Percentiles rank a stretch among this genome's conserved stretches.
Conservation (phyloP, 176 grass and related monocot species). For the Zea luxurians region DNA sequence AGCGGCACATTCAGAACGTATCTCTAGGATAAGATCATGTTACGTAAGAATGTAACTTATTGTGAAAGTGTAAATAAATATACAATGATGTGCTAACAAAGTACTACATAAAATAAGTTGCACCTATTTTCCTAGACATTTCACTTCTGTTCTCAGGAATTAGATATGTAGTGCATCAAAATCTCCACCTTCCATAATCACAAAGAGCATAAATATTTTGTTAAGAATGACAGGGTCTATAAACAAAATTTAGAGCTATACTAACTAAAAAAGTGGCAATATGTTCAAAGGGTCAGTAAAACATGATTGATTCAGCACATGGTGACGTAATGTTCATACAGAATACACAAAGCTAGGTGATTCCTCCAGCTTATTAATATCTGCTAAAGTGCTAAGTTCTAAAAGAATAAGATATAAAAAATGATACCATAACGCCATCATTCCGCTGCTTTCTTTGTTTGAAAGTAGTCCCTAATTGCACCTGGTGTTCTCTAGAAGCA, state of each 20-base stretch:
- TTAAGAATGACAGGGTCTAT: no score
- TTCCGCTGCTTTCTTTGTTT: conserved; percentile 94
- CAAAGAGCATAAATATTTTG: neutral
- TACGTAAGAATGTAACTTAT: conserved; percentile 11
- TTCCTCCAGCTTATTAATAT: neutral
- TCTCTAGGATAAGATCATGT: conserved; percentile 19
- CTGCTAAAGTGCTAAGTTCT: neutral
- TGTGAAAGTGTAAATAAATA: neutral
- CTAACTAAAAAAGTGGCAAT: no score
- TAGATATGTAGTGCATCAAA: neutral
- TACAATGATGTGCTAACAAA: conserved; percentile 2
- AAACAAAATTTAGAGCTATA: no score
- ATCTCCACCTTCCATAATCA: conserved; percentile 16
- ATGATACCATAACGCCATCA: conserved; percentile 79
- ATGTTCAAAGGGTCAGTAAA: no score
- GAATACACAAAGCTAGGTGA: neutral
- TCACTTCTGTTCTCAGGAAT: conserved; percentile 2
- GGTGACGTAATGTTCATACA: no score
- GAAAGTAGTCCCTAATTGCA: conserved; percentile 58
- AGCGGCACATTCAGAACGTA: conserved; percentile 24
- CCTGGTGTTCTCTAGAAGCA: conserved; percentile 78
- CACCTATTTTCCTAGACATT: conserved; percentile 16
- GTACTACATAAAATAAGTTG: neutral
- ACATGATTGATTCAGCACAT: no score
- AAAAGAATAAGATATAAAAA: conserved; percentile 32